These are phyloP conservation scores for Aspergillus ustus DNA, from an alignment of 2,329 filamentous ascomycete species.

Conservation along the genomic window DNA sequence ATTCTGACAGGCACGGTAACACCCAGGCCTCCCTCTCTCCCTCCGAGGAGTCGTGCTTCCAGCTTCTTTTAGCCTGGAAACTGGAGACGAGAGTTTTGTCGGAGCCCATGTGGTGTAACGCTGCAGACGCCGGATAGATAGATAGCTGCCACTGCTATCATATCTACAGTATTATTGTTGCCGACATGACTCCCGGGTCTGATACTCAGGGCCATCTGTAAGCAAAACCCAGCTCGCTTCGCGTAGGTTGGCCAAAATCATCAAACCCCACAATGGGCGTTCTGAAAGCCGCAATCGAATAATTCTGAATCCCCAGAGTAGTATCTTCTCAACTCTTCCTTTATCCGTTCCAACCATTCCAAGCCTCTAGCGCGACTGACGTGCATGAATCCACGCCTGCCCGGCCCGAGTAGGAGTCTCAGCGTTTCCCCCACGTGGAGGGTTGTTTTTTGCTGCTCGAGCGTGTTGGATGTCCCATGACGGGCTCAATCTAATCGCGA, in stretches of 20 bases:
- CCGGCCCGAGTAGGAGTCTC: not conserved
- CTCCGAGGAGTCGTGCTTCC: no score
- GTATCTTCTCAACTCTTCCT: not conserved
- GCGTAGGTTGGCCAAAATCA: no score
- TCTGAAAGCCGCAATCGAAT: no score
- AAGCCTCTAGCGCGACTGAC: not conserved
- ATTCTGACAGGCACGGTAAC: conserved; percentile 9
- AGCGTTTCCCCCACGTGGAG: not conserved
- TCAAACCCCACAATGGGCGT: no score
- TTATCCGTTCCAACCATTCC: not conserved
- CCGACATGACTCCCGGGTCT: no score
- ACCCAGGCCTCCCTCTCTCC: not conserved
- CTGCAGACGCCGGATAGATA: not conserved
- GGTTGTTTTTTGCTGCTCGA: not conserved
- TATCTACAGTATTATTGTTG: not conserved
- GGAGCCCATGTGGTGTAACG: not conserved
- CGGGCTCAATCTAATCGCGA: not conserved
- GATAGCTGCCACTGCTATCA: not conserved
- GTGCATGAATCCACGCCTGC: not conserved
- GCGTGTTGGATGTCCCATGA: not conserved
- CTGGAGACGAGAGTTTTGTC: not conserved
- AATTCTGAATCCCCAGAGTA: no score
- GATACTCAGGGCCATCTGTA: no score
- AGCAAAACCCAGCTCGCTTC: no score
- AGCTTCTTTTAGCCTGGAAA: not conserved